A percentile compares a stretch with the other conserved stretches of the same genome.
These are phyloP conservation scores for Penicillium fuscoglaucum DNA, from an alignment of 2,329 filamentous ascomycete genomes.

Conservation along the genomic window DNA sequence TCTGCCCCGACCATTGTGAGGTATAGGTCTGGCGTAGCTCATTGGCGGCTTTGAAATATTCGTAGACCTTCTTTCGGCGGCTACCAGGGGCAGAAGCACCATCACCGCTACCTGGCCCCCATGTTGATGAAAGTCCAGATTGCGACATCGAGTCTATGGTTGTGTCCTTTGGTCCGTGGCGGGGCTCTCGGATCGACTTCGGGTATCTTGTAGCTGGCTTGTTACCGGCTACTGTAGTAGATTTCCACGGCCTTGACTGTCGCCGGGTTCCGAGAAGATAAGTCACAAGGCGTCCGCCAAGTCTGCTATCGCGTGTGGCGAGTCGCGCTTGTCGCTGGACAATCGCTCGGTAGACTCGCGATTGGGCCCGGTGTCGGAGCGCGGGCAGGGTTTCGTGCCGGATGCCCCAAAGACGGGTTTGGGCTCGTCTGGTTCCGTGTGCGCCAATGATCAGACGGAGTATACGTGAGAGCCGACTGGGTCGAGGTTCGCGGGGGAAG, in stretches of 20 bases:
- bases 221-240: constrained; percentile 5
- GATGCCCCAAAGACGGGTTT: constrained; percentile 66
- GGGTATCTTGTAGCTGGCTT: constrained; percentile 10
- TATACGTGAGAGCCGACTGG: constrained; percentile 49
- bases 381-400: constrained; percentile 72
- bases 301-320: constrained; percentile 45
- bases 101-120: constrained; percentile 27
- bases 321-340: constrained; percentile 63
- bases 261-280: constrained; percentile 29
- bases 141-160: constrained; percentile 26
- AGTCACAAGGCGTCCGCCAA: constrained; percentile 26
- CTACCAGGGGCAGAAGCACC: constrained; percentile 59
- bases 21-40: constrained; percentile 69
- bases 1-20: constrained; percentile 52
- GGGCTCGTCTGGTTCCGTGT: constrained; percentile 62
- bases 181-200: constrained; percentile 18
- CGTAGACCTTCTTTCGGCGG: constrained; percentile 75
- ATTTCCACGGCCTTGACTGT: constrained; percentile 20
- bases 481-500: constrained; percentile 19
- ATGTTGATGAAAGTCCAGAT: constrained; percentile 25
- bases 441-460: constrained; percentile 65
- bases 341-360: constrained; percentile 73
- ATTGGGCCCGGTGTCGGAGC: constrained; percentile 70
- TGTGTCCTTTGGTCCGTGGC: constrained; percentile 20
- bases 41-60: constrained; percentile 70